A percentile compares a stretch with the other conserved stretches of the same genome.
phyloP scores from a whole-genome alignment of 257 asterid species.

The Dorcoceras hygrometricum region DNA sequence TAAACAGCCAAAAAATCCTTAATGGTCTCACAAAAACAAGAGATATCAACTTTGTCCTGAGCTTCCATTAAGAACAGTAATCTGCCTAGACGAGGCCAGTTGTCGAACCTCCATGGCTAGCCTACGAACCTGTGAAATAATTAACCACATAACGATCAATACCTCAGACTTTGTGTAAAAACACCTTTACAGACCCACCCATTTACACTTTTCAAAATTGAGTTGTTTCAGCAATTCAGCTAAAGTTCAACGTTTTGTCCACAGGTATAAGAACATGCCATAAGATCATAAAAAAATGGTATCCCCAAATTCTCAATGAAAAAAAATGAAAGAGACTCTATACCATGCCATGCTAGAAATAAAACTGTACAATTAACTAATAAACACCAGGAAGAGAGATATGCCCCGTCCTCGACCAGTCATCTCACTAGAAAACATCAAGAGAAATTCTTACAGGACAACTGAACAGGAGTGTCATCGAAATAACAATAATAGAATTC shows the following conservation, averaged over 20 bases:
- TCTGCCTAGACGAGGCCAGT: constrained; percentile 55
- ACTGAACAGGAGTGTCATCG: background rate
- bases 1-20: constrained; percentile 3
- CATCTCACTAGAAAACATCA: background rate
- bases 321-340: background rate
- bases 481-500: constrained; percentile 1
- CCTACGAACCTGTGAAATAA: constrained; percentile 55
- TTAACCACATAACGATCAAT: constrained; percentile 12
- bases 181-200: background rate
- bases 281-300: too few species aligned
- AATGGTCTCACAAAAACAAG: constrained; percentile 6
- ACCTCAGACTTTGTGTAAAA: background rate
- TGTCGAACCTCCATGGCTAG: constrained; percentile 73
- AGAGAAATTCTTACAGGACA: background rate
- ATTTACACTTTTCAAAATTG: too few species aligned
- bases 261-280: background rate
- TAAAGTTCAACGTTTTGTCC: background rate
- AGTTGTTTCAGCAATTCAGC: background rate
- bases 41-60: constrained; percentile 48
- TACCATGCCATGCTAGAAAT: background rate
- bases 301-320: too few species aligned
- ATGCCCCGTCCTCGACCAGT: background rate
- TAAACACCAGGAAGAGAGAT: background rate
- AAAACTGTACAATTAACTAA: background rate
- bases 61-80: constrained; percentile 63